Conservation (phyloP, 768 basidiomycete species). For the Pleurotus djamor region DNA sequence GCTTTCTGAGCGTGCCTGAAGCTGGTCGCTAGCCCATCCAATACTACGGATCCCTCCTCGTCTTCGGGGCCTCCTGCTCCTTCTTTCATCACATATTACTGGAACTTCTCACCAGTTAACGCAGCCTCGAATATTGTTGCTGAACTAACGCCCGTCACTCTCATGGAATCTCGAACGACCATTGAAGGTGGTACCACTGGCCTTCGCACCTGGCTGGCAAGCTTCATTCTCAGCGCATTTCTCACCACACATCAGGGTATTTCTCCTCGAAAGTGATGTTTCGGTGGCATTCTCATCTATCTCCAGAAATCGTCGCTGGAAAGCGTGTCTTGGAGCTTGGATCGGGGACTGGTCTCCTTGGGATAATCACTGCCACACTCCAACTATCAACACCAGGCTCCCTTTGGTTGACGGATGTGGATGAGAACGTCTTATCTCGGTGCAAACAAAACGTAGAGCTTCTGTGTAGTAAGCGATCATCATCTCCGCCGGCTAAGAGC, state of each 20-base stretch:
- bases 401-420: slow-evolving; percentile 62
- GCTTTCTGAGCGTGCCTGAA: neutral
- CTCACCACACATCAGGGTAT: slow-evolving; percentile 57
- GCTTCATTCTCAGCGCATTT: slow-evolving; percentile 62
- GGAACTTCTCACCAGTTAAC: slow-evolving; percentile 25
- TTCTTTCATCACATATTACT: slow-evolving; percentile 70
- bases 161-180: slow-evolving; percentile 71
- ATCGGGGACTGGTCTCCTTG: slow-evolving; percentile 75
- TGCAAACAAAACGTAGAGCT: slow-evolving; percentile 61
- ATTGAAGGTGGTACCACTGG: slow-evolving; percentile 81
- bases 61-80: slow-evolving; percentile 33
- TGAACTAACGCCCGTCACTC: slow-evolving; percentile 40
- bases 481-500: slow-evolving; percentile 17
- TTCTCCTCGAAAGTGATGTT: neutral
- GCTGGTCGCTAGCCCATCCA: slow-evolving; percentile 3
- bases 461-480: slow-evolving; percentile 61
- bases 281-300: slow-evolving; percentile 2
- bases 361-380: slow-evolving; percentile 55
- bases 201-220: slow-evolving; percentile 76
- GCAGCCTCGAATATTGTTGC: too few relatives aligned
- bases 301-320: slow-evolving; percentile 36
- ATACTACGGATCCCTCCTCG: neutral
- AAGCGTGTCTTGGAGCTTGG: slow-evolving; percentile 70
- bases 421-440: slow-evolving; percentile 57
- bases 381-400: slow-evolving; percentile 34